phyloP scores from a whole-genome alignment of 1,284 basidiomycete genomes.

The Mycosarcoma maydis region DNA sequence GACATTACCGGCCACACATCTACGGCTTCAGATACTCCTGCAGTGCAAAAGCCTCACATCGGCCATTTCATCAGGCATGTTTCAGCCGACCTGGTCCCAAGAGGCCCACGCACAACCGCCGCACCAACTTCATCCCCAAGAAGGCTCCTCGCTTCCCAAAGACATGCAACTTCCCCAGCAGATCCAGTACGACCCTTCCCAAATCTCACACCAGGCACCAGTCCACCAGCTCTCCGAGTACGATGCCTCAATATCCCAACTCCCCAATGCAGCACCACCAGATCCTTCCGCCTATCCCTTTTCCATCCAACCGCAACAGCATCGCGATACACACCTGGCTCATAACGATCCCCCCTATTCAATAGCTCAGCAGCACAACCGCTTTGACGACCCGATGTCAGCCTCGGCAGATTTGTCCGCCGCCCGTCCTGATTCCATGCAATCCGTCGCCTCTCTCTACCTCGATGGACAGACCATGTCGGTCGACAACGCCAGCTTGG shows the following conservation, averaged over 20 bases:
- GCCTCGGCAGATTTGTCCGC: neutral
- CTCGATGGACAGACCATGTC: conserved; percentile 8
- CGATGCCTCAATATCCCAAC: conserved; percentile 5
- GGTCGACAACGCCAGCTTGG: conserved; percentile 6
- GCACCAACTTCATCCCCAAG: conserved; percentile 10
- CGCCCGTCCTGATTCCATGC: neutral
- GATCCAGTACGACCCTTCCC: conserved; percentile 8
- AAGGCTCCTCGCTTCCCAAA: conserved; percentile 1
- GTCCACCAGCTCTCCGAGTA: conserved; percentile 11
- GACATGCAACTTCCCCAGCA: conserved; percentile 13
- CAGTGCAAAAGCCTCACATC: neutral
- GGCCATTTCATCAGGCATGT: conserved; percentile 19
- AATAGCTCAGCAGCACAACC: neutral
- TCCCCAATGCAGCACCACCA: conserved; percentile 11
- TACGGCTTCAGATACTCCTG: neutral
- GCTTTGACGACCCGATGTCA: conserved; percentile 1
- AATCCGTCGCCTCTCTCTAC: conserved; percentile 9
- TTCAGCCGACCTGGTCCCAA: conserved; percentile 45
- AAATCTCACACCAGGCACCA: conserved; percentile 5
- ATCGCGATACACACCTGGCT: neutral
- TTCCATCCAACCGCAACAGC: conserved; percentile 12
- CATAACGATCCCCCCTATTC: conserved; percentile 3
- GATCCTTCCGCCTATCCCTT: conserved; percentile 12
- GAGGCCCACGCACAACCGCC: conserved; percentile 16
- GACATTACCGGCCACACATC: neutral